Evolutionary conservation across 352 stramenopile genomes (phyloP).

Genomic region (Globisporangium middletonii): DNA sequence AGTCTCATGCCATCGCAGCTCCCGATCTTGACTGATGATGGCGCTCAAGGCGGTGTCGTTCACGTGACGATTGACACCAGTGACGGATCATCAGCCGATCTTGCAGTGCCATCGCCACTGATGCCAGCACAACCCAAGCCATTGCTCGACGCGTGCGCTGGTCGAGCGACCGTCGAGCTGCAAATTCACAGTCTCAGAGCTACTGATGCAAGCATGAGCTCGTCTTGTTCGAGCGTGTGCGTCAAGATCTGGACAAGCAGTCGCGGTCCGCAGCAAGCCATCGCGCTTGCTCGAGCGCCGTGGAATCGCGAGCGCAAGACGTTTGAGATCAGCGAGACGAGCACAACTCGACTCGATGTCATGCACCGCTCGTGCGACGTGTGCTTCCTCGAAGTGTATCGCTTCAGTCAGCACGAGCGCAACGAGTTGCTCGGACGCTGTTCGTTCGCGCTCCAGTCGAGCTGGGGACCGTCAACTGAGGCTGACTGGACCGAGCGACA

Average conservation of each 20-base stretch:
- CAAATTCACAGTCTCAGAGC: neutral
- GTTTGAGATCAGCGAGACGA: neutral
- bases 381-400: conserved; percentile 12
- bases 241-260: conserved; percentile 13
- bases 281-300: neutral
- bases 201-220: neutral
- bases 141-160: neutral
- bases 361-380: neutral
- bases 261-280: neutral
- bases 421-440: conserved; percentile 6
- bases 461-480: neutral
- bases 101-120: neutral
- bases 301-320: neutral
- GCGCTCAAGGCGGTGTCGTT: conserved; percentile 1
- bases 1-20: neutral
- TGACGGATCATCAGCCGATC: neutral
- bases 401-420: conserved; percentile 9
- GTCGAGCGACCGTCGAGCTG: neutral
- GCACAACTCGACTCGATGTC: neutral
- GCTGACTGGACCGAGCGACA: neutral
- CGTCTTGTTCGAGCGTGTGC: neutral
- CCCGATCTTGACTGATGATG: conserved; percentile 3
- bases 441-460: conserved; percentile 1
- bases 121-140: no score
- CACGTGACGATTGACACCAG: neutral